These are phyloP conservation scores for Geranium brycei DNA, from an alignment of 345 rosid genomes.

Conservation along the genomic window DNA sequence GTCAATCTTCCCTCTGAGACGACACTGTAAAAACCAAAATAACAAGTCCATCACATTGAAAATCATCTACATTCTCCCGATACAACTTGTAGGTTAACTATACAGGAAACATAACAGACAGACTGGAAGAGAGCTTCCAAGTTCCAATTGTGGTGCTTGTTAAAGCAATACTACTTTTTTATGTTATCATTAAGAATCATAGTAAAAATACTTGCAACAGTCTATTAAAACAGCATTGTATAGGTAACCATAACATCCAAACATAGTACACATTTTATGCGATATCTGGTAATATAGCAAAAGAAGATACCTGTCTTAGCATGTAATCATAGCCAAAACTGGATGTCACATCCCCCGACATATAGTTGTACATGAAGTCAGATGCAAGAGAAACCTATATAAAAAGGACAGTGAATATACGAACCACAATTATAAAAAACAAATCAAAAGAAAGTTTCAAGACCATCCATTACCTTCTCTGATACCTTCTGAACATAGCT, in stretches of 20 bases:
- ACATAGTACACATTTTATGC: background rate
- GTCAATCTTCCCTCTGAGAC: slow-evolving; percentile 90
- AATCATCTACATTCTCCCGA: background rate
- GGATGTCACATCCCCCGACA: slow-evolving; percentile 77
- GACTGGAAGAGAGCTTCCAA: too few species aligned
- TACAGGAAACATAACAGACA: too few species aligned
- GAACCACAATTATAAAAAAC: background rate
- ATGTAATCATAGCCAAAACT: slow-evolving; percentile 93
- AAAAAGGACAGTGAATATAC: slow-evolving; percentile 10
- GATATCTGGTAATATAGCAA: background rate
- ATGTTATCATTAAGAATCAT: too few species aligned
- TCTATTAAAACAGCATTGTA: background rate
- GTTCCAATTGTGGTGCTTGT: too few species aligned
- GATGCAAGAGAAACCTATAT: slow-evolving; percentile 77
- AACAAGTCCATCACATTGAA: background rate
- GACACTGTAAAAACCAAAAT: slow-evolving; percentile 43
- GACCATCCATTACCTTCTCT: slow-evolving; percentile 52
- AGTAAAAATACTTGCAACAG: too few species aligned
- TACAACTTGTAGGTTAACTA: background rate
- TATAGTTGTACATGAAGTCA: slow-evolving; percentile 76
- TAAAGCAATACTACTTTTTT: too few species aligned
- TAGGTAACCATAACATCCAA: background rate
- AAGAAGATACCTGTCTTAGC: slow-evolving; percentile 72
- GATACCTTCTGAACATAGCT: slow-evolving; percentile 96
- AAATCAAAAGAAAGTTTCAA: background rate